Conservation (phyloP, 2,329 filamentous ascomycete genomes). For the Blumeriella jaapii region DNA sequence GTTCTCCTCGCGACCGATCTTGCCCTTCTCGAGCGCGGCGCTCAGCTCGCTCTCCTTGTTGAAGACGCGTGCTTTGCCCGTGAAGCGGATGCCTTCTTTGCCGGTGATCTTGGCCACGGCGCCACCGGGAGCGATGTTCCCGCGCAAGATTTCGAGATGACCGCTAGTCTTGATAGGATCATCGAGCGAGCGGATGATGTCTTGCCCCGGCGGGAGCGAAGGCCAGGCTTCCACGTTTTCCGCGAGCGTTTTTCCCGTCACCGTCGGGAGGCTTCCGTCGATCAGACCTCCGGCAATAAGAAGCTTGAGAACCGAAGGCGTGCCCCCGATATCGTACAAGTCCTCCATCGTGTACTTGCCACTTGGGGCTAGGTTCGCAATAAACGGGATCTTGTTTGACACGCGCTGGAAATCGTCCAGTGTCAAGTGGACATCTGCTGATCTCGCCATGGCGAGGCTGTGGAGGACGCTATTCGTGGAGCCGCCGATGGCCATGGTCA, state of each 20-base stretch:
- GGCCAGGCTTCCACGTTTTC: conserved; percentile 73
- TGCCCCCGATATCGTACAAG: conserved; percentile 74
- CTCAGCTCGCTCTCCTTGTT: conserved; percentile 76
- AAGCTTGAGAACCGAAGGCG: conserved; percentile 75
- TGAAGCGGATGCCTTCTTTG: conserved; percentile 79
- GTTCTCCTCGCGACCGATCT: conserved; percentile 63
- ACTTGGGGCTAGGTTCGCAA: conserved; percentile 62
- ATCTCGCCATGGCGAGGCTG: conserved; percentile 61
- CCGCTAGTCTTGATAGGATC: conserved; percentile 72
- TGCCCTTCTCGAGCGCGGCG: conserved; percentile 56
- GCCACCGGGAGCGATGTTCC: conserved; percentile 79
- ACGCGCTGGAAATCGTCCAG: conserved; percentile 61
- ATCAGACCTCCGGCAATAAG: conserved; percentile 66
- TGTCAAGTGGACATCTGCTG: conserved; percentile 51
- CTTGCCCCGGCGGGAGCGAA: conserved; percentile 64
- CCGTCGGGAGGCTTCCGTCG: conserved; percentile 66
- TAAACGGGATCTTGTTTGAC: conserved; percentile 58
- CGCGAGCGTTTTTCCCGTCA: conserved; percentile 74
- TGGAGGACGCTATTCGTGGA: conserved; percentile 63
- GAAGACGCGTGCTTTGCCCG: conserved; percentile 71
- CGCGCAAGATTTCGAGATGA: conserved; percentile 78
- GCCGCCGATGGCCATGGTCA: conserved; percentile 60
- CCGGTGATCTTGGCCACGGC: conserved; percentile 95
- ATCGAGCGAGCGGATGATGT: conserved; percentile 67
- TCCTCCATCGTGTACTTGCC: conserved; percentile 84